Evolutionary conservation across 768 basidiomycete species (phyloP), one percentile per base, ranked within the genome.

Genomic region (Russula brevipes): DNA sequence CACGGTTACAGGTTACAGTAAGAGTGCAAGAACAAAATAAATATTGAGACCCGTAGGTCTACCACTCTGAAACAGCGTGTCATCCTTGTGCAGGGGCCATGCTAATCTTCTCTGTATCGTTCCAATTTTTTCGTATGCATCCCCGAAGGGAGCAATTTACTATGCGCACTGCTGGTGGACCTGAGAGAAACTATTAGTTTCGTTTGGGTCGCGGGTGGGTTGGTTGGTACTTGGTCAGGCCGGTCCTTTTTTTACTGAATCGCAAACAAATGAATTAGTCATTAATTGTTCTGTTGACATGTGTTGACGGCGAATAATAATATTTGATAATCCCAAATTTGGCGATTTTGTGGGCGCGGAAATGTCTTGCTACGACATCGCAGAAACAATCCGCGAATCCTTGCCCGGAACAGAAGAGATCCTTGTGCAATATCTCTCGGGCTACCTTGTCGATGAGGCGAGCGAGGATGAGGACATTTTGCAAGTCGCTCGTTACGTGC

Each of bases 61-160:
- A 88, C 88, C 87, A 89, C 88, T 89, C 88, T 87, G 87, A 86
- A 83, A 88, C 89, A 91, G 89, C 89, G 91, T 95, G 94, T 94
- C 94, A 95, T 95, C 93, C 94, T 95, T 97, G 93, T 95, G 94
- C 94, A 96, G 94, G 94, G 94, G 93, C 94, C 91, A 96, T 96
- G 94, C 93, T 94, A 94, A 96, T 94, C 94, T 95, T 95, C 93
- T 96, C 93, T 94, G 93, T 94, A 95, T 95, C 89, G 91, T 94
- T 94, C 91, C 92, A 94, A 94, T 90, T 91, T 93, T 93, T 89
- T 88, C 86, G 85, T 90, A 87, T 89, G 89, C 86, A 86, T 88
- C 88, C 86, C 87, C 86, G 85, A 88, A 88, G 86, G 86, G 86
- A 85, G 86, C 85, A 84, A 33, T 57, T 2, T 0, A 16, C 1